Evolutionary conservation across 352 stramenopile genomes (phyloP).

Genomic region (Pythium scleroteichum): DNA sequence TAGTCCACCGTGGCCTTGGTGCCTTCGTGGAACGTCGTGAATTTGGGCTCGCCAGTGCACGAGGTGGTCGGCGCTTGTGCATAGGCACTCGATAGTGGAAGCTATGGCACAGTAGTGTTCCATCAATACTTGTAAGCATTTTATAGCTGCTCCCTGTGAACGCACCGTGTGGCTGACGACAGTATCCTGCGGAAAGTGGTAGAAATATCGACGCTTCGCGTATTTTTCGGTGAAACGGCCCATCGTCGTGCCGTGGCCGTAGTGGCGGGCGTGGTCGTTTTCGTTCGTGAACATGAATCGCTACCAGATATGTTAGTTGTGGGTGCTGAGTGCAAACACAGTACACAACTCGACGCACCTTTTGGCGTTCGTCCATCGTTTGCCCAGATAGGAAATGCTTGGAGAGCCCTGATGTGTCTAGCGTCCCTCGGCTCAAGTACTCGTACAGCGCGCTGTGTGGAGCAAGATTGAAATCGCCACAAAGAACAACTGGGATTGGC

Average conservation of each 20-base stretch:
- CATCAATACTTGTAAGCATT: background rate
- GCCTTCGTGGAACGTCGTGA: conserved; percentile 66
- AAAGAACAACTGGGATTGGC: conserved; percentile 46
- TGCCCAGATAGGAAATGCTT: conserved; percentile 54
- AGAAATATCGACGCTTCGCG: conserved; percentile 22
- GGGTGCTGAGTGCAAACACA: too few relatives aligned
- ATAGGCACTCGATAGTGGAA: conserved; percentile 64
- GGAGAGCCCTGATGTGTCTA: conserved; percentile 47
- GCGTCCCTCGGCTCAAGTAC: conserved; percentile 44
- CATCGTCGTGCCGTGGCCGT: conserved; percentile 28
- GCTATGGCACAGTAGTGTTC: conserved; percentile 24
- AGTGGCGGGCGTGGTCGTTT: conserved; percentile 21
- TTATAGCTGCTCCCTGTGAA: background rate
- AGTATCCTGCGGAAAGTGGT: conserved; percentile 25
- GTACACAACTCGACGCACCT: conserved; percentile 10
- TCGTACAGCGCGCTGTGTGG: conserved; percentile 69
- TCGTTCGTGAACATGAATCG: conserved; percentile 20
- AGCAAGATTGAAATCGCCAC: conserved; percentile 69
- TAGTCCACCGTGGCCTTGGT: conserved; percentile 70
- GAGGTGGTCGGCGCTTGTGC: conserved; percentile 45
- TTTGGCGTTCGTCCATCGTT: conserved; percentile 31
- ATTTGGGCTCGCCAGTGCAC: conserved; percentile 68
- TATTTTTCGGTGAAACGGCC: conserved; percentile 19
- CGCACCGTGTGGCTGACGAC: conserved; percentile 20
- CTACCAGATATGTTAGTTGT: background rate